Evolutionary conservation across 768 basidiomycete species (phyloP).

Genomic region (Calocybe indica): DNA sequence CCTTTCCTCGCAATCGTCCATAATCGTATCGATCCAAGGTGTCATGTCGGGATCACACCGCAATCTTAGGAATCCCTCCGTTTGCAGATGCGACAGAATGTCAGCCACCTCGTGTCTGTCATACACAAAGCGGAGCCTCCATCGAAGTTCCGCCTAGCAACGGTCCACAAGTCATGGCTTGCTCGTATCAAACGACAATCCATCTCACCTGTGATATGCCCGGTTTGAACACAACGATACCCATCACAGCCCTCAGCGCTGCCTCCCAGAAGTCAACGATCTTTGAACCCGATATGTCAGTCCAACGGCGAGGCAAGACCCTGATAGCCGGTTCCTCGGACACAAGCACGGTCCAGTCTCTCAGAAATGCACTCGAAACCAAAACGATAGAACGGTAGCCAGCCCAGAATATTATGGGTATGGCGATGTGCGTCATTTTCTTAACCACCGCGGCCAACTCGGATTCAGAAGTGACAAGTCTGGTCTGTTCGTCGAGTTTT

Average conservation of each 20-base stretch:
- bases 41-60: slow-evolving; percentile 18
- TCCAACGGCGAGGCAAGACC: slow-evolving; percentile 69
- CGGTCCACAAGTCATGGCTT: slow-evolving; percentile 4
- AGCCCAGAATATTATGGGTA: slow-evolving; percentile 61
- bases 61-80: slow-evolving; percentile 43
- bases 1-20: slow-evolving; percentile 49
- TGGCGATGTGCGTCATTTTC: slow-evolving; percentile 36
- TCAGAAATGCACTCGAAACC: slow-evolving; percentile 47
- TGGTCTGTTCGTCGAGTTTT: background rate
- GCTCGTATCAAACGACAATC: background rate
- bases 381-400: slow-evolving; percentile 55
- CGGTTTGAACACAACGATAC: slow-evolving; percentile 62
- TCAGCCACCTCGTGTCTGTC: slow-evolving; percentile 72
- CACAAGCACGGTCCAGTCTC: slow-evolving; percentile 51
- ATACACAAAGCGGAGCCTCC: slow-evolving; percentile 66
- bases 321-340: slow-evolving; percentile 38
- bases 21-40: slow-evolving; percentile 18
- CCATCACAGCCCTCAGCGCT: slow-evolving; percentile 63
- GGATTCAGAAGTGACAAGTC: slow-evolving; percentile 1
- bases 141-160: slow-evolving; percentile 58
- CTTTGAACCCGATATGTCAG: slow-evolving; percentile 61
- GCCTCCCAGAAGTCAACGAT: slow-evolving; percentile 65
- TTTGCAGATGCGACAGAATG: slow-evolving; percentile 44
- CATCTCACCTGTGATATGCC: slow-evolving; percentile 64
- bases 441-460: slow-evolving; percentile 26